Evolutionary conservation across 148 eudicot genomes (phyloP), one percentile per base, ranked within the genome.

Genomic region (Linanthus parryae): DNA sequence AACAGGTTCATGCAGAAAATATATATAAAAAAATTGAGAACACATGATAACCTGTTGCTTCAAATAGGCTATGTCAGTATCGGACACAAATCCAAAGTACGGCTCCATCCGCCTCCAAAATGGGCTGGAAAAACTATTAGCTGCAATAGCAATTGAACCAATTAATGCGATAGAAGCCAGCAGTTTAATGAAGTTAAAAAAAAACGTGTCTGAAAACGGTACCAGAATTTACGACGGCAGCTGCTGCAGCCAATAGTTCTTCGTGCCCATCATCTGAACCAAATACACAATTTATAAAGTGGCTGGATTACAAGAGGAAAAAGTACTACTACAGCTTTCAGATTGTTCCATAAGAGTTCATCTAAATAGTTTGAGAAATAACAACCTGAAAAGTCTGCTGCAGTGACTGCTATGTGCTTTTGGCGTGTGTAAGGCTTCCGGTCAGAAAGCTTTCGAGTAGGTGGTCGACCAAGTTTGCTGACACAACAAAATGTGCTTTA

Each of bases 61-160:
- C 53, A 83, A 36, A 72, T 51, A 71, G 62, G 62, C 63, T 36
- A 70, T 51, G 52, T 83, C 83, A 38, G 40, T 44, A 48, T 77
- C 81, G 58, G 85, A 68, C 56, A 80, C 64, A 61, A 71, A 77
- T 52, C 81, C 61, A 58, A 79, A 77, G 36, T 66, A 41, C 4
- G 75, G 67, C 64, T 83, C 91, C 83, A 80, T 77, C 56, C 57
- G 69, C 72, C 68, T 79, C 91, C 91, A 83, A 56, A 76, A 80
- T 43, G 76, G 42, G 59, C 69, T 79, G 53, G 78, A 72, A 45
- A 62, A 47, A 22, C 73, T 64, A 62, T 68, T 60, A 64, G 63
- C 85, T 83, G 74, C 74, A 80, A 25, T 11, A 53, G 56, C 30
- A 50, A 48, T 20, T 29, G 48, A 33, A 27, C 13, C 31, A 52